phyloP scores from a whole-genome alignment of 805 yeast genomes.

The Monosporozyma aquatica region DNA sequence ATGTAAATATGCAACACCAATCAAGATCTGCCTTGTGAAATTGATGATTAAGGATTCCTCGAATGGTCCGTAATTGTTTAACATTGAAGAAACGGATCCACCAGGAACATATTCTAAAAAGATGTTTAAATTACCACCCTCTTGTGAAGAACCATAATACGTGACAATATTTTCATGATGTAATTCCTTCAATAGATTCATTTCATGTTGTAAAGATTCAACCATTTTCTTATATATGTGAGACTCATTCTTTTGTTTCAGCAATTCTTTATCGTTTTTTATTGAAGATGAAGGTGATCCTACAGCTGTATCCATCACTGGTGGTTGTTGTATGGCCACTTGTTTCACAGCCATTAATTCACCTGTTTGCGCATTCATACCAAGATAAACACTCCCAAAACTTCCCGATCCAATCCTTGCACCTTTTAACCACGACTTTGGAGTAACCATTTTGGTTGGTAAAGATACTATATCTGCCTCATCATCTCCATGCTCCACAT shows the following conservation, averaged over 20 bases:
- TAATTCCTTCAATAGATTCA: slow-evolving; percentile 63
- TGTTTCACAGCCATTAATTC: slow-evolving; percentile 97
- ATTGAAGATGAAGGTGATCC: slow-evolving; percentile 4
- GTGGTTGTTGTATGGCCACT: slow-evolving; percentile 46
- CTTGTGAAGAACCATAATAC: slow-evolving; percentile 80
- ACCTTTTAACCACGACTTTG: slow-evolving; percentile 85
- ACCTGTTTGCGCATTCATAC: slow-evolving; percentile 86
- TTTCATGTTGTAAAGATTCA: slow-evolving; percentile 76
- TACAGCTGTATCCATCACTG: slow-evolving; percentile 7
- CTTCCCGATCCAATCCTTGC: slow-evolving; percentile 91
- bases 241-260: slow-evolving; percentile 15
- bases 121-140: slow-evolving; percentile 62
- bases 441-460: slow-evolving; percentile 39
- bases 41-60: slow-evolving; percentile 67
- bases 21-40: slow-evolving; percentile 65
- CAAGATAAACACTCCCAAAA: slow-evolving; percentile 87
- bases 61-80: slow-evolving; percentile 66
- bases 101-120: slow-evolving; percentile 71
- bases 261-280: slow-evolving; percentile 8
- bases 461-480: slow-evolving; percentile 33
- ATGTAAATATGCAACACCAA: slow-evolving; percentile 68
- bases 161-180: slow-evolving; percentile 90
- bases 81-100: slow-evolving; percentile 62
- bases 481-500: slow-evolving; percentile 10
- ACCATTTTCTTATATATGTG: slow-evolving; percentile 47